These are phyloP conservation scores for Pseudotsuga menziesii DNA, from an alignment of 75 land plant genomes.

Conservation along the genomic window DNA sequence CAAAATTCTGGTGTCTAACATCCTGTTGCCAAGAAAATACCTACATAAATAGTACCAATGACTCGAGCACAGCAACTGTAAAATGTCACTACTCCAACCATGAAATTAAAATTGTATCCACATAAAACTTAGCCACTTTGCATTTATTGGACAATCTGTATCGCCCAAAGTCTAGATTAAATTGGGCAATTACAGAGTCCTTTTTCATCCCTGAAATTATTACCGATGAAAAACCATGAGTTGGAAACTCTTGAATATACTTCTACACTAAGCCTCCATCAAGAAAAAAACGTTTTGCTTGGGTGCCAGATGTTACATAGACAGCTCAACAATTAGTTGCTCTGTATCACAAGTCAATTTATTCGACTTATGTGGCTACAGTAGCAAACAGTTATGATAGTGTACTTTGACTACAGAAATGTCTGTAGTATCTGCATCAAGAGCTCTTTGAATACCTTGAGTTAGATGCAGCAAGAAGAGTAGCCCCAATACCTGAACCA, in stretches of 20 bases:
- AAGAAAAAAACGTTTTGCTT: neutral
- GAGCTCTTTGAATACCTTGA: conserved; percentile 33
- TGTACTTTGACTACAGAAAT: neutral
- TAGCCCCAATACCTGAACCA: conserved; percentile 87
- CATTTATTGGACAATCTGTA: neutral
- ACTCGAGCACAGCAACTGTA: neutral
- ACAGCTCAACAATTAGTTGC: conserved; percentile 5
- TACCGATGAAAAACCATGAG: neutral
- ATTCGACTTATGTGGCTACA: neutral
- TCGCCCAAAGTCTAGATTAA: neutral
- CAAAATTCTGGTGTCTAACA: neutral
- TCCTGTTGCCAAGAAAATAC: neutral
- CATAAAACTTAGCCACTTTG: neutral
- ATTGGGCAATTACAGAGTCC: neutral
- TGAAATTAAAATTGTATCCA: neutral
- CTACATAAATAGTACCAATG: neutral
- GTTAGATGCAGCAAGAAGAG: conserved; percentile 80
- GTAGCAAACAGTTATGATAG: neutral
- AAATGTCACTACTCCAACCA: neutral
- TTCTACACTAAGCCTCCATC: neutral
- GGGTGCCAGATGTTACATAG: neutral
- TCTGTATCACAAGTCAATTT: neutral
- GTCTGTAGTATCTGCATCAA: conserved; percentile 5
- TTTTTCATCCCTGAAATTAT: neutral
- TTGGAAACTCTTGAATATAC: neutral